Conservation (phyloP, 129 eudicot species). For the Heracleum sosnowskyi region DNA sequence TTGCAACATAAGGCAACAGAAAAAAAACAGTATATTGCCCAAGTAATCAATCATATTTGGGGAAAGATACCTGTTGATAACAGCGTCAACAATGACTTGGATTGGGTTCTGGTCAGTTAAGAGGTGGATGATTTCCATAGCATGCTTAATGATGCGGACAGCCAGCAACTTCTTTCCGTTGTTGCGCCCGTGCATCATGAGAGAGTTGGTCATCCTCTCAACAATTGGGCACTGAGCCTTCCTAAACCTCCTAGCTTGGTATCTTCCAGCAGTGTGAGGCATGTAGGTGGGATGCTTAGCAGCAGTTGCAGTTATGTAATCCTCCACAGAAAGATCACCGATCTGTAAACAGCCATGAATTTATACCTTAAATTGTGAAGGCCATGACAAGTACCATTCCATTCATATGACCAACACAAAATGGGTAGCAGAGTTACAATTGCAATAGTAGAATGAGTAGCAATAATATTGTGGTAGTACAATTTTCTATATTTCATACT, state of each 20-base stretch:
- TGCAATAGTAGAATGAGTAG: background rate
- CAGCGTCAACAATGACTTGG: constrained; percentile 83
- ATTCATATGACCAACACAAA: background rate
- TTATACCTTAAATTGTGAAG: background rate
- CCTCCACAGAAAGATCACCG: constrained; percentile 62
- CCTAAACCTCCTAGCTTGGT: constrained; percentile 69
- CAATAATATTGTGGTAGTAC: no score
- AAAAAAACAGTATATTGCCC: background rate
- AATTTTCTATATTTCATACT: no score
- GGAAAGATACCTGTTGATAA: constrained; percentile 85
- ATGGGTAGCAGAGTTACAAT: no score
- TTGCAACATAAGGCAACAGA: background rate
- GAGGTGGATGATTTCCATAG: constrained; percentile 80
- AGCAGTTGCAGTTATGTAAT: constrained; percentile 71
- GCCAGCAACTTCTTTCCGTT: constrained; percentile 84
- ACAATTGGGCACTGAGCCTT: constrained; percentile 88
- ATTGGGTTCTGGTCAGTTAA: constrained; percentile 75
- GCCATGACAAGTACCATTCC: background rate
- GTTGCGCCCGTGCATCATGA: constrained; percentile 88
- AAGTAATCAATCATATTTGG: no score
- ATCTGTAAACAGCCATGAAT: constrained; percentile 23
- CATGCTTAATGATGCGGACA: constrained; percentile 71
- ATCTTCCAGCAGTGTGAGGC: constrained; percentile 88
- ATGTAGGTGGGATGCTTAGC: constrained; percentile 62
- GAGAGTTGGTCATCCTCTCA: constrained; percentile 80